phyloP scores from a whole-genome alignment of 2,329 filamentous ascomycete genomes.

The Phialemonium atrogriseum region DNA sequence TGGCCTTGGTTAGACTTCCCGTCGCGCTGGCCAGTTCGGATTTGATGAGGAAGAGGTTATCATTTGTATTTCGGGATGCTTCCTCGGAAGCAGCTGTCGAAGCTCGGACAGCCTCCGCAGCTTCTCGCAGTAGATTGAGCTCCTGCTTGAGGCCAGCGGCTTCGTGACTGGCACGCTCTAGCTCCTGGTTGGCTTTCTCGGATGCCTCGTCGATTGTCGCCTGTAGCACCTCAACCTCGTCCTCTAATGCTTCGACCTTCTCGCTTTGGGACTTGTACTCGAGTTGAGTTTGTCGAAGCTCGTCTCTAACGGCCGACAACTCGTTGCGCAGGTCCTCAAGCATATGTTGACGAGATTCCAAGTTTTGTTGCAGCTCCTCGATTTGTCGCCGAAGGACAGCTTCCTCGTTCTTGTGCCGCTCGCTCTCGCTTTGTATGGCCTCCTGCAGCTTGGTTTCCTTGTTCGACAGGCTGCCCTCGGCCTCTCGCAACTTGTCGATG shows the following conservation, averaged over 20 bases:
- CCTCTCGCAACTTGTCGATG: conserved; percentile 60
- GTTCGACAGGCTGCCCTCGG: conserved; percentile 57
- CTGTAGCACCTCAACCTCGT: conserved; percentile 69
- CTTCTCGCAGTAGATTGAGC: conserved; percentile 23
- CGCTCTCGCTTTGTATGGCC: conserved; percentile 60
- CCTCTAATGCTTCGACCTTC: conserved; percentile 60
- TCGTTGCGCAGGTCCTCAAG: conserved; percentile 60
- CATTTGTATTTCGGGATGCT: conserved; percentile 23
- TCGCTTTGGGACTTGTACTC: conserved; percentile 55
- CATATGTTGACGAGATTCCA: conserved; percentile 57
- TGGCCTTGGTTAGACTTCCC: conserved; percentile 44
- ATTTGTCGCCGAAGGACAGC: conserved; percentile 64
- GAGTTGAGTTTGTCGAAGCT: conserved; percentile 59
- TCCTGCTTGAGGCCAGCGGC: conserved; percentile 35
- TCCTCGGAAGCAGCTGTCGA: conserved; percentile 22
- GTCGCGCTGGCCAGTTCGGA: conserved; percentile 51
- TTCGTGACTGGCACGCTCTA: conserved; percentile 35
- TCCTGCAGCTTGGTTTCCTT: conserved; percentile 62
- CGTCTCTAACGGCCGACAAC: conserved; percentile 56
- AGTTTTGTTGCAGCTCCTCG: conserved; percentile 62
- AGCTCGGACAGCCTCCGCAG: conserved; percentile 19
- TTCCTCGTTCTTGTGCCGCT: conserved; percentile 66
- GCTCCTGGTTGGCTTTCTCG: conserved; percentile 44
- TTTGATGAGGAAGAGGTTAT: conserved; percentile 43
- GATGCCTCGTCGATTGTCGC: conserved; percentile 56